Evolutionary conservation across 2,329 filamentous ascomycete species (phyloP).

Genomic region (Sclerotinia borealis): DNA sequence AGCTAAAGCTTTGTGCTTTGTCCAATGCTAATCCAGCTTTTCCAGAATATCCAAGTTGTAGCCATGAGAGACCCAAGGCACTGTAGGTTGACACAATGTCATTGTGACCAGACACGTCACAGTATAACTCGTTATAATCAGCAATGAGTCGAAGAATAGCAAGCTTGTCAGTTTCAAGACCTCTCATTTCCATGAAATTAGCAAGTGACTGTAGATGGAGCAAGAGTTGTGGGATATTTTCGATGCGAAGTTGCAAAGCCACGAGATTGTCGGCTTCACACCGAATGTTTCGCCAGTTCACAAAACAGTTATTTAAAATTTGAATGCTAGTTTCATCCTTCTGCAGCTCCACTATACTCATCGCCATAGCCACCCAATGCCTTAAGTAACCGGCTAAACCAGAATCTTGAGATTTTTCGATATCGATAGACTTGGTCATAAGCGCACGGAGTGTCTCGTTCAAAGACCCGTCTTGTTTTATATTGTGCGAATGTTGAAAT

Average conservation of each 20-base stretch:
- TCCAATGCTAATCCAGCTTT: slow-evolving; percentile 53
- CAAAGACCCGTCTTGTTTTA: slow-evolving; percentile 8
- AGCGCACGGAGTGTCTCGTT: slow-evolving; percentile 17
- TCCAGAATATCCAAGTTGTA: slow-evolving; percentile 53
- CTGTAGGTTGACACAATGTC: slow-evolving; percentile 35
- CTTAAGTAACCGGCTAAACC: slow-evolving; percentile 22
- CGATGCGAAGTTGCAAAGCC: slow-evolving; percentile 40
- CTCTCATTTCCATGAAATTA: slow-evolving; percentile 53
- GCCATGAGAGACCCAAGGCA: slow-evolving; percentile 47
- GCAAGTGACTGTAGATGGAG: slow-evolving; percentile 46
- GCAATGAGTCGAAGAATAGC: slow-evolving; percentile 44
- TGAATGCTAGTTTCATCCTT: slow-evolving; percentile 24
- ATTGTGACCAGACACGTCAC: slow-evolving; percentile 36
- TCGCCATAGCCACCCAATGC: slow-evolving; percentile 26
- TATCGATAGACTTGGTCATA: slow-evolving; percentile 6
- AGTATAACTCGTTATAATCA: slow-evolving; percentile 41
- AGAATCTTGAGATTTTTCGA: slow-evolving; percentile 23
- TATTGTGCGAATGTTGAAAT: slow-evolving; percentile 17
- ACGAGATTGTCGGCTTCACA: slow-evolving; percentile 38
- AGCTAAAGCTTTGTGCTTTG: slow-evolving; percentile 47
- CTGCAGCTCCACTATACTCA: slow-evolving; percentile 25
- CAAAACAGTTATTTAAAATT: slow-evolving; percentile 21
- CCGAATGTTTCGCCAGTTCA: slow-evolving; percentile 36
- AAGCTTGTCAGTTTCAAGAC: slow-evolving; percentile 44
- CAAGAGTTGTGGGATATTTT: slow-evolving; percentile 43